Percentiles rank a stretch among this genome's conserved stretches.
Evolutionary conservation across 768 basidiomycete species (phyloP).

Genomic region (Sporobolomyces roseus): DNA sequence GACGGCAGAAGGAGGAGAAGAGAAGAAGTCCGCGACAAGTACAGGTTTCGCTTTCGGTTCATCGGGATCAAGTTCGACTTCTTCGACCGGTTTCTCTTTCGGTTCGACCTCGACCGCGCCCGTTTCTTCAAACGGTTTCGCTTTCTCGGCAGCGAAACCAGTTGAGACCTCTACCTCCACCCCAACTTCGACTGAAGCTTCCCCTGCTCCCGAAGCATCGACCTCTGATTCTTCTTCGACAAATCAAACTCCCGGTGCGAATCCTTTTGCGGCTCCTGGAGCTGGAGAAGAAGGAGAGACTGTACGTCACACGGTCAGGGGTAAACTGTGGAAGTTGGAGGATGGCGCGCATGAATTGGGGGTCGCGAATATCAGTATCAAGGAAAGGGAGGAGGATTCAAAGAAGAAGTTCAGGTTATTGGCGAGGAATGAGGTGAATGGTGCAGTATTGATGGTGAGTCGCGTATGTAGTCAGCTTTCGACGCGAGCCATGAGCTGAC

Average conservation of each 20-base stretch:
- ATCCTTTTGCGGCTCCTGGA: constrained; percentile 32
- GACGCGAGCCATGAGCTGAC: no score
- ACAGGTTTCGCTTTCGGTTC: no score
- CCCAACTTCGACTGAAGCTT: not conserved
- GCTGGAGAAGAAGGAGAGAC: constrained; percentile 39
- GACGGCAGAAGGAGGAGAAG: constrained; percentile 1
- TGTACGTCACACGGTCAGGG: constrained; percentile 6
- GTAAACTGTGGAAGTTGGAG: constrained; percentile 20
- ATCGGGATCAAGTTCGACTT: no score
- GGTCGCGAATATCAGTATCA: constrained; percentile 21
- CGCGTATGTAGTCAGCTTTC: not conserved
- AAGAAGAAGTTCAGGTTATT: constrained; percentile 33
- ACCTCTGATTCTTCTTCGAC: constrained; percentile 2
- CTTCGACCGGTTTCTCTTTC: constrained; percentile 16
- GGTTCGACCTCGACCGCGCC: not conserved
- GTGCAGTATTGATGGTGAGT: constrained; percentile 32
- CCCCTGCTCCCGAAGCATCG: not conserved
- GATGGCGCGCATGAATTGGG: constrained; percentile 6
- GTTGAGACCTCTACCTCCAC: not conserved
- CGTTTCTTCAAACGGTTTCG: constrained; percentile 27
- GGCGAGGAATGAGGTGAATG: constrained; percentile 34
- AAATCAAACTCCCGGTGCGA: constrained; percentile 28
- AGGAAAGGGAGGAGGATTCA: constrained; percentile 23
- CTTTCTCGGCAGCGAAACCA: not conserved
- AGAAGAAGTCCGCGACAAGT: constrained; percentile 4